Evolutionary conservation across 2,329 filamentous ascomycete species (phyloP), one percentile per base, ranked within the genome.

Genomic region (Penicillium thymicola): DNA sequence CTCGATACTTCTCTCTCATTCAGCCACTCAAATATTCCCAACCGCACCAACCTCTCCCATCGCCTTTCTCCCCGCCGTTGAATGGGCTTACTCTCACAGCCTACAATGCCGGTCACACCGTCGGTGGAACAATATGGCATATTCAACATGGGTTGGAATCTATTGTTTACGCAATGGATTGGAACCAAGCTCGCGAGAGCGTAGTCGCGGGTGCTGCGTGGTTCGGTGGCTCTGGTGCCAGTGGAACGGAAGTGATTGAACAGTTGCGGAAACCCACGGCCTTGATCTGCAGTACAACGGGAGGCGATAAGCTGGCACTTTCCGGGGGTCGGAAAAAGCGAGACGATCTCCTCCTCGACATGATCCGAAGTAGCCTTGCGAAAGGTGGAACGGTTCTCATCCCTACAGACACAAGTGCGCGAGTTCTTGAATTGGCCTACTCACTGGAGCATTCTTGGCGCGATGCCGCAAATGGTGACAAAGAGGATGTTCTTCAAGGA

Each of bases 101-200:
- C 0, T 97, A 97, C 77, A 96, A 95, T 75, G 92, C 94, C 8
- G 94, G 94, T 61, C 93, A 97, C 71, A 97, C 93, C 0, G 83
- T 97, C 0, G 94, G 94, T 72, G 94, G 94, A 54, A 97, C 94
- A 25, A 96, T 99, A 78, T 99, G 94, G 94, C 93, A 97, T 69
- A 92, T 99, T 62, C 93, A 97, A 68, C 92, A 97, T 77, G 92
- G 92, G 0, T 83, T 97, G 70, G 94, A 99, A 73, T 97, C 92
- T 0, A 93, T 99, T 41, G 92, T 99, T 1, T 97, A 99, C 68
- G 93, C 94, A 0, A 90, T 97, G 18, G 93, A 97, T 70, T 99
- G 94, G 94, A 97, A 97, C 67, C 92, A 97, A 75, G 91, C 89
- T n/a, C 86, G 91, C 65, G 94, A 99, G 72, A 96, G 96, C 75